Conservation (phyloP, 2,329 filamentous ascomycete genomes). For the Atkinsonella texensis region DNA sequence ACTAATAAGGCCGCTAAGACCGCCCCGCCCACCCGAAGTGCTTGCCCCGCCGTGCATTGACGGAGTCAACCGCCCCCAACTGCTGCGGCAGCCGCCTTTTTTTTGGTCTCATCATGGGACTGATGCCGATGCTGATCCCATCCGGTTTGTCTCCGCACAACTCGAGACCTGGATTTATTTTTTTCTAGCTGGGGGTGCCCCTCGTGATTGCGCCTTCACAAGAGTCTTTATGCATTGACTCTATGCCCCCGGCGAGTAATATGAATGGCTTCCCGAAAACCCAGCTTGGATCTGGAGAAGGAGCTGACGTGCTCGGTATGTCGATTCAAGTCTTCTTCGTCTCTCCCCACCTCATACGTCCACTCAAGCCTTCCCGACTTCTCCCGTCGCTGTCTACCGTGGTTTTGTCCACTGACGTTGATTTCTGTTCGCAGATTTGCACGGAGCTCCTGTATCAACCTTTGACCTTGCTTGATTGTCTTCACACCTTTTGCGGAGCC, state of each 20-base stretch:
- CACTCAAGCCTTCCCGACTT: constrained; percentile 4
- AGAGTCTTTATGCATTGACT: background rate
- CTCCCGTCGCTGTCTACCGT: background rate
- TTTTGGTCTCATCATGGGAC: background rate
- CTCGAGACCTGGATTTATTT: background rate
- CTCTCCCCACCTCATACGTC: constrained; percentile 13
- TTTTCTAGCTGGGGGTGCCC: background rate
- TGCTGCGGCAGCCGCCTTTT: background rate
- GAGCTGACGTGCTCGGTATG: constrained; percentile 91
- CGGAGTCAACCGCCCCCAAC: background rate
- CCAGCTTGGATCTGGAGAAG: constrained; percentile 66
- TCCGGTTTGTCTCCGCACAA: background rate
- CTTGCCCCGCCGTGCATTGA: background rate
- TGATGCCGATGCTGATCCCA: background rate
- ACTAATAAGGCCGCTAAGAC: too few species aligned
- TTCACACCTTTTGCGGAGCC: constrained; percentile 91
- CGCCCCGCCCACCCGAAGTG: background rate
- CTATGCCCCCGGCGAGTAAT: constrained; percentile 8
- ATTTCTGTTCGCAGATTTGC: constrained; percentile 58
- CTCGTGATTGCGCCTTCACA: background rate
- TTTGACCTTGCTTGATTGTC: constrained; percentile 80
- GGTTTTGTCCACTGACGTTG: background rate
- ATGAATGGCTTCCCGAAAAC: constrained; percentile 40
- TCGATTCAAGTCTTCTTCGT: too few species aligned
- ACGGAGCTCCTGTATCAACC: constrained; percentile 89